Evolutionary conservation across 1,284 basidiomycete species (phyloP).

Genomic region (Ganoderma resinaceum): DNA sequence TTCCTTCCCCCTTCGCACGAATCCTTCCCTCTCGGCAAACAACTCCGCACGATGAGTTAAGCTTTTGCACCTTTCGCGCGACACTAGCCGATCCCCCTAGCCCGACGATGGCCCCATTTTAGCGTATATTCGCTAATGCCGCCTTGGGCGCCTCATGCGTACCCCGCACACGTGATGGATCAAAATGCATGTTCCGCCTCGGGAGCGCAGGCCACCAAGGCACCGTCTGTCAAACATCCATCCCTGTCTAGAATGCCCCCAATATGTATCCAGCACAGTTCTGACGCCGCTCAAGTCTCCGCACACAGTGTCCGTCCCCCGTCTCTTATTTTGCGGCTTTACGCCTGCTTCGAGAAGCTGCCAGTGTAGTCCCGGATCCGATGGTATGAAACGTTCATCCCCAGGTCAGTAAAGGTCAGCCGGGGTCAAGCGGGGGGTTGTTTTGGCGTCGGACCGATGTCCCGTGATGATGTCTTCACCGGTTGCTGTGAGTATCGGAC

Average conservation of each 20-base stretch:
- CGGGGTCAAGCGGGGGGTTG: no score
- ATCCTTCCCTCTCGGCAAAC: constrained; percentile 16
- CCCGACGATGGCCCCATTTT: not conserved
- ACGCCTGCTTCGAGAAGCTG: not conserved
- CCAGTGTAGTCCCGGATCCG: constrained; percentile 2
- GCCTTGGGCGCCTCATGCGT: not conserved
- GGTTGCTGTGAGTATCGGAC: constrained; percentile 16
- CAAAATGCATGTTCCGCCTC: constrained; percentile 1
- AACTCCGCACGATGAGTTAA: constrained; percentile 20
- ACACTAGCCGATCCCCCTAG: not conserved
- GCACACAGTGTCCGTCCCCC: constrained; percentile 7
- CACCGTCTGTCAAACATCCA: not conserved
- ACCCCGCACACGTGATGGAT: constrained; percentile 30
- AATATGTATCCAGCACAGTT: not conserved
- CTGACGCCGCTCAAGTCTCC: not conserved
- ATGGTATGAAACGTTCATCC: constrained; percentile 23
- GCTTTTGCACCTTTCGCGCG: constrained; percentile 24
- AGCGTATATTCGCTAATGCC: not conserved
- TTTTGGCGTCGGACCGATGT: constrained; percentile 25
- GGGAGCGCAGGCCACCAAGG: not conserved
- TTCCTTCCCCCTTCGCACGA: constrained; percentile 25
- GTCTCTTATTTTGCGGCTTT: constrained; percentile 15
- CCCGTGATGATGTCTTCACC: constrained; percentile 28
- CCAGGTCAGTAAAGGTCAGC: constrained; percentile 8
- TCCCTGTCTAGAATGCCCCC: not conserved